phyloP scores from a whole-genome alignment of 257 asterid genomes.

The Fraxinus pennsylvanica region DNA sequence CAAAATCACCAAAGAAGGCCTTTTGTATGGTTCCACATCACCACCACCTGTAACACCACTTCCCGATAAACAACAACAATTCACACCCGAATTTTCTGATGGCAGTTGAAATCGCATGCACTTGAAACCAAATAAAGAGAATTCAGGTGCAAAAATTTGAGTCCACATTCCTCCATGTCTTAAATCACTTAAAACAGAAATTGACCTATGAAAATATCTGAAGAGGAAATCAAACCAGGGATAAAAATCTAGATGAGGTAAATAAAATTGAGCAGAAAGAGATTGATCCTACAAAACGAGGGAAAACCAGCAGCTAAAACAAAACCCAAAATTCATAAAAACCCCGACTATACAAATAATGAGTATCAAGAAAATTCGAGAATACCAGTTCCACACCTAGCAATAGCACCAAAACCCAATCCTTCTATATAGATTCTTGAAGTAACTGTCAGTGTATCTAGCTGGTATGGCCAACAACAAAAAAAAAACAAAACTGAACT shows the following conservation, averaged over 20 bases:
- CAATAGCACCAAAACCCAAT: neutral
- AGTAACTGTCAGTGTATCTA: neutral
- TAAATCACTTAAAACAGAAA: neutral
- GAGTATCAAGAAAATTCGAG: neutral
- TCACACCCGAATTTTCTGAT: neutral
- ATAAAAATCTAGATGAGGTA: neutral
- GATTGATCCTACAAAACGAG: neutral
- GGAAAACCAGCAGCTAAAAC: neutral
- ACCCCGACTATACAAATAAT: neutral
- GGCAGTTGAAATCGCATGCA: neutral
- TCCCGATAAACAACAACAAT: no score
- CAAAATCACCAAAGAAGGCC: neutral
- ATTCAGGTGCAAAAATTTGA: neutral
- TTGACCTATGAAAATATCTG: neutral
- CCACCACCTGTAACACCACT: neutral
- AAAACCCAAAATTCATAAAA: neutral
- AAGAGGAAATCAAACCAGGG: neutral
- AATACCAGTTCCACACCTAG: neutral
- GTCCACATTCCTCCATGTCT: neutral
- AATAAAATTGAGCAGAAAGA: neutral
- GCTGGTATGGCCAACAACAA: neutral
- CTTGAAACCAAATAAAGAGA: neutral
- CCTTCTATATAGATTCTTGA: neutral
- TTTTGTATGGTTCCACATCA: neutral
- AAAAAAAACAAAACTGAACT: neutral